Evolutionary conservation across 495 filamentous ascomycete species (phyloP).

Genomic region (Penicillium macrosclerotiorum): DNA sequence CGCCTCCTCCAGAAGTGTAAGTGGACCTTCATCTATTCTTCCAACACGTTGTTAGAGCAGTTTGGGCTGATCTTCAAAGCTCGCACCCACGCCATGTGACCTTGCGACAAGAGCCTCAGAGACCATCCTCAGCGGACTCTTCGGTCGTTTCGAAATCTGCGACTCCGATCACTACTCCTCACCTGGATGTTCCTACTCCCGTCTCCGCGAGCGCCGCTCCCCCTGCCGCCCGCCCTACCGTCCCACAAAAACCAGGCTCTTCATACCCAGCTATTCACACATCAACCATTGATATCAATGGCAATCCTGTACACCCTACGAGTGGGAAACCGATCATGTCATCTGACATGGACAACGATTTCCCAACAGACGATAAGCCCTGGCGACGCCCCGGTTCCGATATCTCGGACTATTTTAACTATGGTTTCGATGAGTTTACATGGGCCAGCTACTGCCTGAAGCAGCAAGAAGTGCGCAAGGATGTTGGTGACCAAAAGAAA

Average conservation of each 20-base stretch:
- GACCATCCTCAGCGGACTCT: constrained; percentile 54
- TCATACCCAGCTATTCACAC: constrained; percentile 64
- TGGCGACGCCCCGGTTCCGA: constrained; percentile 97
- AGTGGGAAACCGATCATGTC: constrained; percentile 67
- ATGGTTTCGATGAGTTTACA: constrained; percentile 98
- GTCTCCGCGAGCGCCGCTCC: constrained; percentile 31
- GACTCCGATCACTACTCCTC: constrained; percentile 38
- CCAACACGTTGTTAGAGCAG: constrained; percentile 1
- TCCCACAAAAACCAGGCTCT: constrained; percentile 51
- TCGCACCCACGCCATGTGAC: constrained; percentile 40
- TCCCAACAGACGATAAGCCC: constrained; percentile 78
- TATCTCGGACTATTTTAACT: constrained; percentile 97
- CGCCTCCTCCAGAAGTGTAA: constrained; percentile 64
- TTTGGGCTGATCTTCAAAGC: constrained; percentile 23
- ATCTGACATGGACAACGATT: constrained; percentile 80
- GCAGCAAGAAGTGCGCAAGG: constrained; percentile 72
- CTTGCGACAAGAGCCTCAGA: constrained; percentile 64
- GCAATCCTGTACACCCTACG: constrained; percentile 72
- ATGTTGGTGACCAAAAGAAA: constrained; percentile 73
- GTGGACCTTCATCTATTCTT: background rate
- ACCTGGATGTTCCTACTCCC: constrained; percentile 44
- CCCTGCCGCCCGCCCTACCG: constrained; percentile 41
- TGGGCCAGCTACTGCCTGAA: constrained; percentile 94
- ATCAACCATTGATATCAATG: constrained; percentile 80
- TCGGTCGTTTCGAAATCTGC: constrained; percentile 28